Percentiles rank a stretch among this genome's conserved stretches.
These are phyloP conservation scores for Cercospora sp. DNA, from an alignment of 2,329 filamentous ascomycete genomes.

Conservation along the genomic window DNA sequence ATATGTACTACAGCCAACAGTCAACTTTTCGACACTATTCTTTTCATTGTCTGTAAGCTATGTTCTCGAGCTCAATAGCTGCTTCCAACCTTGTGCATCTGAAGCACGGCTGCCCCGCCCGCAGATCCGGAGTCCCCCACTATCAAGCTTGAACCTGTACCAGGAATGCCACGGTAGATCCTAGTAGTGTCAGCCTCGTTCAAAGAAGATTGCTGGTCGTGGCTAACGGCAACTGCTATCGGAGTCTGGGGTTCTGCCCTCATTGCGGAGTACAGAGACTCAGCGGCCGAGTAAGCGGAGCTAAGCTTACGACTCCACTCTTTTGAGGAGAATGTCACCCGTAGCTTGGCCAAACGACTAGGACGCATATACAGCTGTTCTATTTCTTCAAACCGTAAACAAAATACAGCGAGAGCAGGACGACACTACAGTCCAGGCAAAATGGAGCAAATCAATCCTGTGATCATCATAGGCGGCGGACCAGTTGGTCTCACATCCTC, in stretches of 20 bases:
- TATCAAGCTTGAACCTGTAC: neutral
- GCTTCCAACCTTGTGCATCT: neutral
- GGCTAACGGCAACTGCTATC: neutral
- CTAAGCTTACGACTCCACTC: neutral
- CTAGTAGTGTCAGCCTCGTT: neutral
- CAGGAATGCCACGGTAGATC: neutral
- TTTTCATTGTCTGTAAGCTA: no score
- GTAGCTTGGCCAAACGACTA: neutral
- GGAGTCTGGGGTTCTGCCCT: neutral
- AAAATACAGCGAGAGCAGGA: no score
- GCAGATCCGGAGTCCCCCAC: neutral
- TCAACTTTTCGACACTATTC: no score
- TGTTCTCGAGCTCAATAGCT: no score
- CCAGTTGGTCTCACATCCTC: conserved; percentile 38
- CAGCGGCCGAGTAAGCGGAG: neutral
- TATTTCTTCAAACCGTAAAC: no score
- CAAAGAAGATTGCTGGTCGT: neutral
- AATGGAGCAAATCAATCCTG: neutral
- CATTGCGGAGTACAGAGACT: neutral
- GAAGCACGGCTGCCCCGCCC: neutral
- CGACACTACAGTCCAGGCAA: no score
- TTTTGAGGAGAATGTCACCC: no score
- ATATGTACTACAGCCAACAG: no score
- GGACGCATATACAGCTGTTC: neutral
- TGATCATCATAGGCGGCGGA: conserved; percentile 39